Evolutionary conservation across 2,329 filamentous ascomycete genomes (phyloP), one percentile per base, ranked within the genome.

Genomic region (Trichoderma afroharzianum): DNA sequence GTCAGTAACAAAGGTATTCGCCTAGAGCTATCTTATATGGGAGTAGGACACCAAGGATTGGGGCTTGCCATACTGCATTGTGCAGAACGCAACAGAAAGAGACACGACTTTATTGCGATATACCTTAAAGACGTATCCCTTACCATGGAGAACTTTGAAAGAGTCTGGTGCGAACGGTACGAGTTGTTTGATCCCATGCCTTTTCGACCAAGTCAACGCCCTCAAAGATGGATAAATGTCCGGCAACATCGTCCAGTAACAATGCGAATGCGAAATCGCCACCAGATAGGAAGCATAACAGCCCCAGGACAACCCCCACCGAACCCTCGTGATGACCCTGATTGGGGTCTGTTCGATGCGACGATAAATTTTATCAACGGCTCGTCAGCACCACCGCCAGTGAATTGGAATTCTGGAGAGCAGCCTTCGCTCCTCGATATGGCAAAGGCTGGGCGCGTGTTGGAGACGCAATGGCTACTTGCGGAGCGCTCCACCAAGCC

Each of bases 111-210:
- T 59, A 57, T 68, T 59, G 64, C 64, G 6, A 68, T 68, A 14
- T 68, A 68, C 26, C 50, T 68, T 4, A 68, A 55, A n/a, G 64
- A 68, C 1, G 28, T 68, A 3, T 57, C 64, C 30, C 39, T 68
- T 12, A 68, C 64, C 8, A 57, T 68, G 64, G 53, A 58, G 64
- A n/a, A 43, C 32, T 68, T 68, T 68, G 64, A 59, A 18, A 59
- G 64, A 8, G 50, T 61, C 4, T 33, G 53, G 50, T 68, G 64
- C 12, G 64, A 68, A 18, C 58, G 24, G 8, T 58, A 33, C 33
- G 64, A 68, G 53, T 18, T 39, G 6, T 24, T 68, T 39, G 26
- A 68, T 21, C 64, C 58, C 6, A 57, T 32, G n/a, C 26, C 18
- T 5, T 61, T 68, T 21, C 64, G 50, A 24, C 32, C 64, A 43